Percentiles rank a stretch among this genome's conserved stretches.
Evolutionary conservation across 2,329 filamentous ascomycete species (phyloP).

Genomic region (Torrubiella hemipterigena): DNA sequence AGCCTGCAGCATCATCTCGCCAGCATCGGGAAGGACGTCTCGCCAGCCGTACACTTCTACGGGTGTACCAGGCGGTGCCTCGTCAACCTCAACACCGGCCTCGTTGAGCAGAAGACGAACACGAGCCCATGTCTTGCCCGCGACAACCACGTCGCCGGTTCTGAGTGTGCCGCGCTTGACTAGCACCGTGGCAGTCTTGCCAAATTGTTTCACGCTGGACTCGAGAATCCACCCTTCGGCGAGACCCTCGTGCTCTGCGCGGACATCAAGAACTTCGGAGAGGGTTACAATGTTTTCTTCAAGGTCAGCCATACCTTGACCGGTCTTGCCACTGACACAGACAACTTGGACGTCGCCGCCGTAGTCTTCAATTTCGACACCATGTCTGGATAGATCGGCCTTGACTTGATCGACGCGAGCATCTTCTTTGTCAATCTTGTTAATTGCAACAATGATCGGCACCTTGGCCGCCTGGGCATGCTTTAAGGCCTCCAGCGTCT

Average conservation of each 20-base stretch:
- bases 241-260: slow-evolving; percentile 62
- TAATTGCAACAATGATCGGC: slow-evolving; percentile 94
- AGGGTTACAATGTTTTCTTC: slow-evolving; percentile 83
- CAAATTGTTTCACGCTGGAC: slow-evolving; percentile 73
- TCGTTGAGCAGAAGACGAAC: slow-evolving; percentile 81
- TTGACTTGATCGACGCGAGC: slow-evolving; percentile 77
- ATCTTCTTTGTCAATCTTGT: slow-evolving; percentile 87
- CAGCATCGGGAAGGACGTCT: slow-evolving; percentile 66
- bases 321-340: slow-evolving; percentile 85
- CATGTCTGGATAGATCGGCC: slow-evolving; percentile 69
- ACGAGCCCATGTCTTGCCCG: slow-evolving; percentile 77
- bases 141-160: slow-evolving; percentile 71
- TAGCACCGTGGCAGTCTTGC: slow-evolving; percentile 78
- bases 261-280: slow-evolving; percentile 81
- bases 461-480: slow-evolving; percentile 80
- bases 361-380: slow-evolving; percentile 86
- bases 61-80: slow-evolving; percentile 77
- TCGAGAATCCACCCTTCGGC: slow-evolving; percentile 93
- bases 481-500: slow-evolving; percentile 91
- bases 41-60: slow-evolving; percentile 95
- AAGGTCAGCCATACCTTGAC: slow-evolving; percentile 77
- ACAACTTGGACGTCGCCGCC: slow-evolving; percentile 92
- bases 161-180: slow-evolving; percentile 78
- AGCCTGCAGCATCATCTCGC: slow-evolving; percentile 79
- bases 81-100: slow-evolving; percentile 56